Evolutionary conservation across 75 land plant genomes (phyloP).

Genomic region (Picea sitchensis): DNA sequence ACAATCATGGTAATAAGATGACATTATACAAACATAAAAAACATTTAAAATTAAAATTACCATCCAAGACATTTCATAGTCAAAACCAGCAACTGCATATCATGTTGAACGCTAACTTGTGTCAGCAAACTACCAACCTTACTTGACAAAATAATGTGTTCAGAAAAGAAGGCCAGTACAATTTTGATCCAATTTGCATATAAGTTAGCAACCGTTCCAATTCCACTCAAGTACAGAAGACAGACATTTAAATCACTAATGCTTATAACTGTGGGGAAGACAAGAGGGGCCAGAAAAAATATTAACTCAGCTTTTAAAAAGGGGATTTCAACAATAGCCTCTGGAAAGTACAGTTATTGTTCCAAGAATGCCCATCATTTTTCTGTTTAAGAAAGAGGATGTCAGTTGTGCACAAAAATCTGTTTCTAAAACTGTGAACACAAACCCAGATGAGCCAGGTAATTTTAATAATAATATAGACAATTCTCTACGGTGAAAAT

Average conservation of each 20-base stretch:
- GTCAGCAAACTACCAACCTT: background rate
- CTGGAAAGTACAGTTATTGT: background rate
- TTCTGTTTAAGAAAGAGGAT: background rate
- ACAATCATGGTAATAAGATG: background rate
- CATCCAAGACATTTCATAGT: background rate
- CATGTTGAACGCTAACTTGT: background rate
- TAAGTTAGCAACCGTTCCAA: background rate
- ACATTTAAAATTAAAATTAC: too few relatives aligned
- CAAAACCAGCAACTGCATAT: background rate
- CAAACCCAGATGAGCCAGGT: background rate
- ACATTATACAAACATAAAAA: too few relatives aligned
- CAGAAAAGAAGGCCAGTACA: background rate
- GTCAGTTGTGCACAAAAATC: background rate
- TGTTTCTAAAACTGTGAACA: background rate
- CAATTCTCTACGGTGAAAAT: background rate
- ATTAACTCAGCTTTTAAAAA: background rate
- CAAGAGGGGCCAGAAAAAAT: background rate
- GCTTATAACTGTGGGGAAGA: background rate
- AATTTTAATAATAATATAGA: background rate
- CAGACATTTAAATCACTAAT: background rate
- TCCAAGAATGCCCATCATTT: background rate
- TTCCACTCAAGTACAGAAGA: background rate
- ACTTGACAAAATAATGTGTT: background rate
- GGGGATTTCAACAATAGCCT: background rate
- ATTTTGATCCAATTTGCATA: background rate